Conservation (phyloP, 495 filamentous ascomycete species). For the Aspergillus sclerotioniger region DNA sequence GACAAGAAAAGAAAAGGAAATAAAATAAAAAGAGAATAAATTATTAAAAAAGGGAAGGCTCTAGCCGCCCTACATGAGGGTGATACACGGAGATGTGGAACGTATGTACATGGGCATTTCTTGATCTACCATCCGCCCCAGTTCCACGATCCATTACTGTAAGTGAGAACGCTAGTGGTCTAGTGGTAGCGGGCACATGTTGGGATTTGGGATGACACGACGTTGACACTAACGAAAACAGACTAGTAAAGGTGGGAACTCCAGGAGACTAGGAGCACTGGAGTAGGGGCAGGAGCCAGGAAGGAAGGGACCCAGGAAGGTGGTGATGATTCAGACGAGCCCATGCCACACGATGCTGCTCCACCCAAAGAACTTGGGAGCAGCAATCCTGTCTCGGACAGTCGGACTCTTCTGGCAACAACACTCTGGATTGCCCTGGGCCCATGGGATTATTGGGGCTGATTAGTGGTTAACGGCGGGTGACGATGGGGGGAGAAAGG, state of each 20-base stretch:
- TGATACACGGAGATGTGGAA: conserved; percentile 15
- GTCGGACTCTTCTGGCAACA: background rate
- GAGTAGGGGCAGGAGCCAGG: conserved; percentile 7
- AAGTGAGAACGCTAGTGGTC: conserved; percentile 11
- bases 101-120: conserved; percentile 15
- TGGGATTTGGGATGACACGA: conserved; percentile 40
- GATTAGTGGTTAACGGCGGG: background rate
- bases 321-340: conserved; percentile 34
- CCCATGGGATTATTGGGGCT: conserved; percentile 6
- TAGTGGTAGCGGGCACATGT: conserved; percentile 26
- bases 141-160: conserved; percentile 37
- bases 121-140: conserved; percentile 42
- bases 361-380: conserved; percentile 17
- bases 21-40: conserved; percentile 14
- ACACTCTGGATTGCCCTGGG: conserved; percentile 7
- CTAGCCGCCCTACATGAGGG: background rate
- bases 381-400: conserved; percentile 12
- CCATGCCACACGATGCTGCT: conserved; percentile 21
- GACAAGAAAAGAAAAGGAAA: conserved; percentile 18
- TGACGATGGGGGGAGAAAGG: background rate
- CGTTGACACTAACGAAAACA: conserved; percentile 44
- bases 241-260: conserved; percentile 24
- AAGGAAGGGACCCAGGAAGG: conserved; percentile 10
- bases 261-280: background rate
- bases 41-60: conserved; percentile 14